Evolutionary conservation across 495 filamentous ascomycete genomes (phyloP), one percentile per base, ranked within the genome.

Genomic region (Xanthoparmelia taractica): DNA sequence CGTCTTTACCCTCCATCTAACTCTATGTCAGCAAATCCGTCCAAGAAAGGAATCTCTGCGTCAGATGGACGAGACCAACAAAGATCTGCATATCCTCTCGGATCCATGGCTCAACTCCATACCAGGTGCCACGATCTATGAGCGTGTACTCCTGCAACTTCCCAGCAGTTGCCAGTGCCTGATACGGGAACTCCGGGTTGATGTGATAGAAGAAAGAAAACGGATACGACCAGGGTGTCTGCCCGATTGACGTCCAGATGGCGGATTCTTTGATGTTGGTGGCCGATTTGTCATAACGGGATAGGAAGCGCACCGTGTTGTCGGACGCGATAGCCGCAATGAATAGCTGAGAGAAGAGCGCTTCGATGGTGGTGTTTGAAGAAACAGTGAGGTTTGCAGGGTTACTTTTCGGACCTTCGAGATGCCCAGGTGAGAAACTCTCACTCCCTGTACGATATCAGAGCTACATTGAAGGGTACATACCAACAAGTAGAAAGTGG

Each of bases 161-260:
- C 5, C 23, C 25, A 15, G 47, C 47, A 5, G 47, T 50, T 7
- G 47, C 47, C 4, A 50, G 47, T 4, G 47, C 47, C 29, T 50
- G 47, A 29, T 50, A 50, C 0, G 47, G 47, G 4, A 15, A 27
- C 2, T 50, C 47, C 4, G 47, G 47, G 13, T 29, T 50, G 13
- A 50, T 29, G 13, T 50, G 47, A 17, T 50, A 50, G 47, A 50
- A 50, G 47, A 50, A 50, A 11, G 47, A 50, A 29, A 29, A 50
- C 0, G 47, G 47, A 17, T 50, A 50, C 0, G 47, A 50, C 47
- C 47, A 50, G 2, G 47, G 47, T 6, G 47, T 50, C 25, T 50
- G 47, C 11, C 47, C 47, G 25, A 50, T 50, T 4, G 47, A 50
- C 1, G 47, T 50, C 47, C 47, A 50, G 12, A 50, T 50, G 25